Conservation (phyloP, 805 yeast genomes). For the Saturnispora besseyi region DNA sequence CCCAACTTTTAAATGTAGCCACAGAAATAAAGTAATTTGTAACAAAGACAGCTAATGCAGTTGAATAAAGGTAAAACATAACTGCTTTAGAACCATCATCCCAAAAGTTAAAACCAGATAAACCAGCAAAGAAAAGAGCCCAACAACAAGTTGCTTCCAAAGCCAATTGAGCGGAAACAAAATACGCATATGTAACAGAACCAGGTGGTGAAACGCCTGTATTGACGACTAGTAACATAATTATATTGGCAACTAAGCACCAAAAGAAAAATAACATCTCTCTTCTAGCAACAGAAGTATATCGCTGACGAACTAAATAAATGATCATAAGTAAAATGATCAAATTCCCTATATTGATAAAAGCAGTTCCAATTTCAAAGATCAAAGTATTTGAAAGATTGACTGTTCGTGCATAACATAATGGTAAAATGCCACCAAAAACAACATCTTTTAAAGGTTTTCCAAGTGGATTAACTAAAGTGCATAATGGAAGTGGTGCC, state of each 20-base stretch:
- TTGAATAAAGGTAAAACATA: conserved; percentile 43
- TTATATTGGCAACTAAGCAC: conserved; percentile 45
- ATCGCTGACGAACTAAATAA: conserved; percentile 71
- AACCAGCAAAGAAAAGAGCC: conserved; percentile 61
- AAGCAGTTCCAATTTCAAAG: conserved; percentile 81
- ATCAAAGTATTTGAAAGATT: conserved; percentile 86
- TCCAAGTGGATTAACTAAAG: conserved; percentile 50
- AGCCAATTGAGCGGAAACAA: conserved; percentile 77
- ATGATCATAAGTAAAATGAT: conserved; percentile 58
- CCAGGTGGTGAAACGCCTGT: conserved; percentile 92
- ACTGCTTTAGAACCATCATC: conserved; percentile 81
- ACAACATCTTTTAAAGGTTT: conserved; percentile 23
- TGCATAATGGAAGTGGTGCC: conserved; percentile 73
- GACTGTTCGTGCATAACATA: conserved; percentile 79
- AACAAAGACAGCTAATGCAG: conserved; percentile 50
- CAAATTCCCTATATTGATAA: conserved; percentile 71
- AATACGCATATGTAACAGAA: conserved; percentile 62
- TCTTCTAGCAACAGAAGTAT: conserved; percentile 88
- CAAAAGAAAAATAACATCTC: conserved; percentile 76
- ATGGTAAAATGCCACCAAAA: conserved; percentile 57
- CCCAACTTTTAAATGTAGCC: conserved; percentile 65
- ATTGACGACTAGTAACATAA: conserved; percentile 70
- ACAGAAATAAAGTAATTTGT: conserved; percentile 59
- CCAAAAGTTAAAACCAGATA: conserved; percentile 84
- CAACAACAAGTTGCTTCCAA: conserved; percentile 63